These are phyloP conservation scores for Guadua angustifolia DNA, from an alignment of 176 grass and related monocot species.

Conservation along the genomic window DNA sequence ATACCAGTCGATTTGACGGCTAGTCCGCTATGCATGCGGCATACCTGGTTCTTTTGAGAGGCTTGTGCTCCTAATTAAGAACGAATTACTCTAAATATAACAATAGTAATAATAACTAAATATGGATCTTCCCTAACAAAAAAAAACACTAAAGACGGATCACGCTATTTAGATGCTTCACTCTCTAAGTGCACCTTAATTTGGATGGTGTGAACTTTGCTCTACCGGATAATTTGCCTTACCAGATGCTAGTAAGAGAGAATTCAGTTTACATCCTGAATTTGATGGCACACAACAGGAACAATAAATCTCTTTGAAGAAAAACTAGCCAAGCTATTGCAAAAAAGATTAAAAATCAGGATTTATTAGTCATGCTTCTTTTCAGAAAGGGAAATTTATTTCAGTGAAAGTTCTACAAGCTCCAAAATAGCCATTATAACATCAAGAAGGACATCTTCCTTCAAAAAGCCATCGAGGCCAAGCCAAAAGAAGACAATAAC, in stretches of 20 bases:
- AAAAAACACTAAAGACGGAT: too few species aligned
- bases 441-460: slow-evolving; percentile 3
- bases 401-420: neutral
- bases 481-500: slow-evolving; percentile 8
- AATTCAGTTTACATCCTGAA: neutral
- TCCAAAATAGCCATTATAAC: neutral
- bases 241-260: neutral
- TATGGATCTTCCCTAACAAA: too few species aligned
- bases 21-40: too few species aligned
- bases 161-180: too few species aligned
- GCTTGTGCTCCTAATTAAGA: too few species aligned
- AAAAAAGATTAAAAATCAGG: neutral
- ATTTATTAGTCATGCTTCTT: neutral
- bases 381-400: slow-evolving; percentile 12
- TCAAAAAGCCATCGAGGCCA: neutral
- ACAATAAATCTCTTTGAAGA: neutral
- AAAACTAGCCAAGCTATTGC: neutral
- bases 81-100: too few species aligned
- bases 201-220: too few species aligned
- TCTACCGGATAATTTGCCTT: too few species aligned
- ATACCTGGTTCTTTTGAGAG: too few species aligned
- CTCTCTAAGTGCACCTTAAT: too few species aligned
- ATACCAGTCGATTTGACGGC: too few species aligned
- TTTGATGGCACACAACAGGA: neutral
- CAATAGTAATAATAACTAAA: too few species aligned